Conservation (phyloP, 805 yeast genomes). For the Candida khao-thaluensis region DNA sequence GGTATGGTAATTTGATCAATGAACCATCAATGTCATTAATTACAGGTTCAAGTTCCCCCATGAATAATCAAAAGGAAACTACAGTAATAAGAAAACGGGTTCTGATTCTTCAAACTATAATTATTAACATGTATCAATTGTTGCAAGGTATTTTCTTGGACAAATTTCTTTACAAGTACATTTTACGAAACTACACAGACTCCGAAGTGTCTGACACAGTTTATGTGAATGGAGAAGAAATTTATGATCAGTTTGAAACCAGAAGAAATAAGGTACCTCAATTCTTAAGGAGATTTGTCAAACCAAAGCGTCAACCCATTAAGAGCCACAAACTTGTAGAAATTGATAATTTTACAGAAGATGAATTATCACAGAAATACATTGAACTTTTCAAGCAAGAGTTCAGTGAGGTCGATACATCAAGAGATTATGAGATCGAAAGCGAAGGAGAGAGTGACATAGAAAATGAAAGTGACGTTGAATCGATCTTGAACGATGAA, state of each 20-base stretch:
- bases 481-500: slow-evolving; percentile 16
- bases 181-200: slow-evolving; percentile 5
- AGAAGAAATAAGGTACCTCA: slow-evolving; percentile 24
- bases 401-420: slow-evolving; percentile 38
- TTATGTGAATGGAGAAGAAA: slow-evolving; percentile 15
- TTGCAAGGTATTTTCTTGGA: slow-evolving; percentile 18
- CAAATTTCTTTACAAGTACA: slow-evolving; percentile 12
- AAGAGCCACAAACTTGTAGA: slow-evolving; percentile 7
- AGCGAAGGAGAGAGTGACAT: slow-evolving; percentile 22
- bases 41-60: slow-evolving; percentile 15
- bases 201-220: background rate
- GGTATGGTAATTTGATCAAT: slow-evolving; percentile 30
- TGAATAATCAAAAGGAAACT: slow-evolving; percentile 1
- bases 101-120: slow-evolving; percentile 20
- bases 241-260: slow-evolving; percentile 18
- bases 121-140: slow-evolving; percentile 22
- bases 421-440: slow-evolving; percentile 23
- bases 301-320: slow-evolving; percentile 20
- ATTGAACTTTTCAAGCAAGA: slow-evolving; percentile 24
- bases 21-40: slow-evolving; percentile 28
- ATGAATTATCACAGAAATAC: slow-evolving; percentile 22
- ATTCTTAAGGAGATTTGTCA: slow-evolving; percentile 27
- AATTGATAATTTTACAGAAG: slow-evolving; percentile 19
- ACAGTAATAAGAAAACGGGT: slow-evolving; percentile 24
- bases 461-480: slow-evolving; percentile 16